phyloP scores from a whole-genome alignment of 345 rosid genomes.

The Dipteronia dyeriana region DNA sequence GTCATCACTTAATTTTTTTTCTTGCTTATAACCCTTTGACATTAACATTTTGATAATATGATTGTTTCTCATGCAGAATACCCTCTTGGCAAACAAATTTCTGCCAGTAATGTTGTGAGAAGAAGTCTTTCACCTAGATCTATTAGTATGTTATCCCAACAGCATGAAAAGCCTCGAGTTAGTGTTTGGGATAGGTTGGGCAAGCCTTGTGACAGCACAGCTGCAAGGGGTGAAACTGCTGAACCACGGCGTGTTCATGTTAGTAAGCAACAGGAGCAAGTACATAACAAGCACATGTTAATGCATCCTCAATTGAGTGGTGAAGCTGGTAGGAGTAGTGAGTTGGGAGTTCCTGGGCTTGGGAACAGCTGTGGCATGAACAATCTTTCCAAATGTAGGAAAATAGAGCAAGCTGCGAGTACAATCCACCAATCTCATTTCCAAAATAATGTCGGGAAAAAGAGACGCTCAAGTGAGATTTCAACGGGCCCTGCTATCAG shows the following conservation, averaged over 20 bases:
- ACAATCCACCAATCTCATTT: conserved; percentile 19
- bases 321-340: conserved; percentile 13
- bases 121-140: conserved; percentile 22
- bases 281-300: conserved; percentile 21
- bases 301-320: conserved; percentile 23
- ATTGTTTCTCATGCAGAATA: conserved; percentile 7
- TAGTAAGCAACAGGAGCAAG: conserved; percentile 18
- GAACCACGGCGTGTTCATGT: conserved; percentile 9
- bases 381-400: conserved; percentile 12
- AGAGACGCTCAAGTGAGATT: conserved; percentile 36
- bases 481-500: conserved; percentile 12
- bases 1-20: not conserved
- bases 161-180: conserved; percentile 21
- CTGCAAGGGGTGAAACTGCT: conserved; percentile 3
- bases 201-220: conserved; percentile 14
- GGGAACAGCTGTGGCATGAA: conserved; percentile 14
- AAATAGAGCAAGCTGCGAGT: conserved; percentile 14
- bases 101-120: conserved; percentile 22
- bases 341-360: conserved; percentile 20
- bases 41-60: not conserved
- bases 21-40: not conserved
- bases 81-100: not conserved
- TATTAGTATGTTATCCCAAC: conserved; percentile 8
- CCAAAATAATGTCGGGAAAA: conserved; percentile 18
- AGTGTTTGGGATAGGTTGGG: conserved; percentile 49